Evolutionary conservation across 768 basidiomycete species (phyloP).

Genomic region (Amanita molliuscula): DNA sequence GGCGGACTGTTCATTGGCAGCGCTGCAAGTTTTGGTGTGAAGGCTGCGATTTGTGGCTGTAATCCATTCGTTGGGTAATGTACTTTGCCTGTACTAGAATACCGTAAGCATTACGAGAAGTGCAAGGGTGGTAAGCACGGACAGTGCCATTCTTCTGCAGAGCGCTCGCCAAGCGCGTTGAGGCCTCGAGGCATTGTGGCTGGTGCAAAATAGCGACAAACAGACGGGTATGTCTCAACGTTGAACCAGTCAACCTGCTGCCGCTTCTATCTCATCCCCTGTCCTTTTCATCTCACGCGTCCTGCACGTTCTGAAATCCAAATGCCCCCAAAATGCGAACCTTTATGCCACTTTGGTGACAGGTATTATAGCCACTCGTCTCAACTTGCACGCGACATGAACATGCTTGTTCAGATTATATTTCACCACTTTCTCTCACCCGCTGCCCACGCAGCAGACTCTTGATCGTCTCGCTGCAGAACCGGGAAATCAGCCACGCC

Average conservation of each 20-base stretch:
- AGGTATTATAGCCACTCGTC: slow-evolving; percentile 35
- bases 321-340: slow-evolving; percentile 56
- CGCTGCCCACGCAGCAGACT: slow-evolving; percentile 51
- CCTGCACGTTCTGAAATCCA: slow-evolving; percentile 7
- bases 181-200: neutral
- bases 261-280: slow-evolving; percentile 13
- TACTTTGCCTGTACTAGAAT: too few species aligned
- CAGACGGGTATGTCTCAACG: slow-evolving; percentile 1
- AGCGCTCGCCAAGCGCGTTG: neutral
- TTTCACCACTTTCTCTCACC: slow-evolving; percentile 83
- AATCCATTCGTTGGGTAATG: slow-evolving; percentile 49
- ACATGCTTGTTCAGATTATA: slow-evolving; percentile 45
- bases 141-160: too few species aligned
- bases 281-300: slow-evolving; percentile 13
- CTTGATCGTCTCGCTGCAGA: slow-evolving; percentile 54
- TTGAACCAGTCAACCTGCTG: neutral
- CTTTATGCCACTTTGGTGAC: slow-evolving; percentile 69
- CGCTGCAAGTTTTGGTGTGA: slow-evolving; percentile 71
- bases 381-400: slow-evolving; percentile 10
- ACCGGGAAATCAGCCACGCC: slow-evolving; percentile 42
- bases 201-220: slow-evolving; percentile 5
- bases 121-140: too few species aligned
- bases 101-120: too few species aligned
- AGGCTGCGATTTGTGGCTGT: slow-evolving; percentile 55
- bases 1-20: slow-evolving; percentile 72